A percentile compares a stretch with the other conserved stretches of the same genome.
These are phyloP conservation scores for Psilocybe tampanensis DNA, from an alignment of 768 basidiomycete species.

Conservation along the genomic window DNA sequence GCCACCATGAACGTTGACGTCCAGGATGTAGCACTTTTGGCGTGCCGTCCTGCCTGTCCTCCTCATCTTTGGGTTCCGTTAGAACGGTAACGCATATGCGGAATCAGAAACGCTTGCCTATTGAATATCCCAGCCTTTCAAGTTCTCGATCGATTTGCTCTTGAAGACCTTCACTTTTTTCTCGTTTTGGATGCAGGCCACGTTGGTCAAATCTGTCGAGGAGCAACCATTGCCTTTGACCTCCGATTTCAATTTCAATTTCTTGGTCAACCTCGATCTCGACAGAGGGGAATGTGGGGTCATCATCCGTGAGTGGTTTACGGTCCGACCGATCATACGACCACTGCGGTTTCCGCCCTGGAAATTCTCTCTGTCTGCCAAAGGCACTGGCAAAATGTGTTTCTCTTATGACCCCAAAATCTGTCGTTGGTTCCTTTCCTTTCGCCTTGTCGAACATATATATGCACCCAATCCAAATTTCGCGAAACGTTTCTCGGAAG, in stretches of 20 bases:
- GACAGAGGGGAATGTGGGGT: slow-evolving; percentile 29
- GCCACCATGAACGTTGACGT: slow-evolving; percentile 58
- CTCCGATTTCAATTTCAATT: slow-evolving; percentile 42
- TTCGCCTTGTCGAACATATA: slow-evolving; percentile 57
- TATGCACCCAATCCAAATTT: slow-evolving; percentile 58
- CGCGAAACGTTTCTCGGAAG: slow-evolving; percentile 68
- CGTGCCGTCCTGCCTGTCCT: background rate
- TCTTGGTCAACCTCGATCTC: slow-evolving; percentile 43
- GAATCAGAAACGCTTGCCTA: slow-evolving; percentile 27
- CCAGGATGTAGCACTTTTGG: slow-evolving; percentile 10
- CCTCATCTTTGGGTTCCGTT: background rate
- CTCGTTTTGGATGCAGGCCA: slow-evolving; percentile 40
- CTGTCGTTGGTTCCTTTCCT: slow-evolving; percentile 55
- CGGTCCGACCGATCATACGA: slow-evolving; percentile 7
- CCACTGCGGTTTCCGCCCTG: slow-evolving; percentile 11
- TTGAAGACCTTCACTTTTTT: slow-evolving; percentile 56
- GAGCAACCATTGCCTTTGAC: slow-evolving; percentile 56
- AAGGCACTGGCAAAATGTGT: slow-evolving; percentile 48
- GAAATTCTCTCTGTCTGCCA: slow-evolving; percentile 34
- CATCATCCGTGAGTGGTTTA: slow-evolving; percentile 2
- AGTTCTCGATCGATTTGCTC: slow-evolving; percentile 58
- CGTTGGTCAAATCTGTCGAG: slow-evolving; percentile 47
- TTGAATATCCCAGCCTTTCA: slow-evolving; percentile 46
- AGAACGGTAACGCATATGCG: slow-evolving; percentile 1
- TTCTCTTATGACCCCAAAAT: slow-evolving; percentile 42